These are phyloP conservation scores for Trametes cinnabarina DNA, from an alignment of 768 basidiomycete species.

Conservation along the genomic window DNA sequence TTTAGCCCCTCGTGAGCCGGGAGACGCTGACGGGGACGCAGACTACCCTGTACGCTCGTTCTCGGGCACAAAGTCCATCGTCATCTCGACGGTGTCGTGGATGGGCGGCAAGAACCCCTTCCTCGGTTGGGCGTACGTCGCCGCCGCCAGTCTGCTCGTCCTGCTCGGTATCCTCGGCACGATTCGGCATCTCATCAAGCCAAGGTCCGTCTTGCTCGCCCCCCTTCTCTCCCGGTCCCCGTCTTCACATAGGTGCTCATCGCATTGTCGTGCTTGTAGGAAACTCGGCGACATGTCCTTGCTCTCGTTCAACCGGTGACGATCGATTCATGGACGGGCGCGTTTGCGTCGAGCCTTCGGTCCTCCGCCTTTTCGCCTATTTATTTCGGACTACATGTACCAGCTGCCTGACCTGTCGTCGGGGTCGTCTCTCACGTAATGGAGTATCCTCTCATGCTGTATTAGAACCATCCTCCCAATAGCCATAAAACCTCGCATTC, in stretches of 20 bases:
- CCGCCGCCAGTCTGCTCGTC: constrained; percentile 82
- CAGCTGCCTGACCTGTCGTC: constrained; percentile 16
- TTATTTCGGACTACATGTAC: constrained; percentile 23
- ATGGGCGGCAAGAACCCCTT: constrained; percentile 98
- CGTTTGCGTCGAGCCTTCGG: background rate
- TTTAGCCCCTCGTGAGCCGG: background rate
- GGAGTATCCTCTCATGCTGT: constrained; percentile 20
- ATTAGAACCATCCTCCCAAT: constrained; percentile 15
- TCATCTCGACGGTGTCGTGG: constrained; percentile 97
- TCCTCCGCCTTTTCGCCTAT: constrained; percentile 10
- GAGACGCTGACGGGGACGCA: constrained; percentile 32
- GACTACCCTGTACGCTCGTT: constrained; percentile 92
- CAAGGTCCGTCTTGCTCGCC: constrained; percentile 68
- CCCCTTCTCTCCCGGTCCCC: background rate
- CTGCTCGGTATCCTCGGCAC: constrained; percentile 85
- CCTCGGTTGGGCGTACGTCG: constrained; percentile 98
- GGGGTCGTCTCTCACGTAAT: constrained; percentile 16
- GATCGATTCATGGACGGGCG: background rate
- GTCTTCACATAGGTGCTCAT: constrained; percentile 6
- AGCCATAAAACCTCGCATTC: background rate
- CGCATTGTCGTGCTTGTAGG: constrained; percentile 39
- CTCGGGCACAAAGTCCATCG: constrained; percentile 93
- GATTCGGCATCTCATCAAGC: constrained; percentile 89
- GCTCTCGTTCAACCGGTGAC: constrained; percentile 78
- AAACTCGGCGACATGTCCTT: constrained; percentile 85